These are phyloP conservation scores for Zalaria sp. DNA, from an alignment of 2,329 filamentous ascomycete species.

Conservation along the genomic window DNA sequence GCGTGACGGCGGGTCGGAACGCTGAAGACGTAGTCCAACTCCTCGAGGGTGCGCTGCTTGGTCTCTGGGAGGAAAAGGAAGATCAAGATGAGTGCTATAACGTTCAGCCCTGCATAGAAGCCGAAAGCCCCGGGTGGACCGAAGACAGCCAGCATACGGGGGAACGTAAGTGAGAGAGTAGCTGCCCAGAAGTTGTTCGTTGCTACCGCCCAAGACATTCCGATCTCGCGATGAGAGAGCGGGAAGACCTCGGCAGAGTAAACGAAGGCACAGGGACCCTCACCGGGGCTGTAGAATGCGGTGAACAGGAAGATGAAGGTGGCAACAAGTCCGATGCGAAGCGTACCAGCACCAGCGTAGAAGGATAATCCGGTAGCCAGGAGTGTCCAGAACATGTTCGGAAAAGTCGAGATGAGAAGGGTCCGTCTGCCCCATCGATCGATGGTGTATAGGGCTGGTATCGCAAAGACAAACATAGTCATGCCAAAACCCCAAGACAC, in stretches of 20 bases:
- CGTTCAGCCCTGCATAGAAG: slow-evolving; percentile 41
- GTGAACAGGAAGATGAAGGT: slow-evolving; percentile 15
- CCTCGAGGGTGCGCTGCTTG: slow-evolving; percentile 28
- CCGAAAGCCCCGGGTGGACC: slow-evolving; percentile 34
- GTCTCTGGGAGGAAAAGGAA: slow-evolving; percentile 37
- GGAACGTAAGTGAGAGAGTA: slow-evolving; percentile 50
- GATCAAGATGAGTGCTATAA: slow-evolving; percentile 38
- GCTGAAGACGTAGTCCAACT: slow-evolving; percentile 36
- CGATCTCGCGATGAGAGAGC: slow-evolving; percentile 15
- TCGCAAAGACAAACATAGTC: slow-evolving; percentile 12
- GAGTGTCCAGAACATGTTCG: slow-evolving; percentile 33
- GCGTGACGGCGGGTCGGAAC: slow-evolving; percentile 27
- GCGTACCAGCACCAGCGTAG: slow-evolving; percentile 11
- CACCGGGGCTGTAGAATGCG: slow-evolving; percentile 9
- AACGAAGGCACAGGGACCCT: slow-evolving; percentile 15
- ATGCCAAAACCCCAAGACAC: slow-evolving; percentile 16
- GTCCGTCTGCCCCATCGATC: slow-evolving; percentile 28
- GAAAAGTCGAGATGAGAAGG: slow-evolving; percentile 28
- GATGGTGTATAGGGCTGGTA: slow-evolving; percentile 23
- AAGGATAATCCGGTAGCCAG: slow-evolving; percentile 32
- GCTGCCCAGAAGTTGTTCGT: slow-evolving; percentile 47
- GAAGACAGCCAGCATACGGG: slow-evolving; percentile 38
- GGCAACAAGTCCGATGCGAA: slow-evolving; percentile 11
- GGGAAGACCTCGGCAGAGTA: slow-evolving; percentile 20
- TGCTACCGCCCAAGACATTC: slow-evolving; percentile 43